These are phyloP conservation scores for Viola odorata DNA, from an alignment of 345 rosid species.

Conservation along the genomic window DNA sequence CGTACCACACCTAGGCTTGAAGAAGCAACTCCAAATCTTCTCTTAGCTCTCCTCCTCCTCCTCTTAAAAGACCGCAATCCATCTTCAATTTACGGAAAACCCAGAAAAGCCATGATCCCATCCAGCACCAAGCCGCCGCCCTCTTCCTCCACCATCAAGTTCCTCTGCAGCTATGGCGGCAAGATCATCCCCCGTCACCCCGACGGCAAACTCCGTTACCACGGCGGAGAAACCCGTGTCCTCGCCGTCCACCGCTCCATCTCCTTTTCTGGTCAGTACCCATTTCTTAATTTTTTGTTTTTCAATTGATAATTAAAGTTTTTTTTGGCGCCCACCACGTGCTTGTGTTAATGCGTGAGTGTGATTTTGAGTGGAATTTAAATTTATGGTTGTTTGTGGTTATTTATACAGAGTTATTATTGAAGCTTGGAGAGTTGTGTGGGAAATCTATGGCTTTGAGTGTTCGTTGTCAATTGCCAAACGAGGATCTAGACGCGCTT, in stretches of 20 bases:
- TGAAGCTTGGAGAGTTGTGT: constrained; percentile 66
- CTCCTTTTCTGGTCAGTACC: constrained; percentile 55
- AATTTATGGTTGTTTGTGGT: neutral
- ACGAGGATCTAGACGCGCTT: constrained; percentile 83
- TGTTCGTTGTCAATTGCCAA: constrained; percentile 85
- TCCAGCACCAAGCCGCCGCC: constrained; percentile 6
- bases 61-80: neutral
- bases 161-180: constrained; percentile 89
- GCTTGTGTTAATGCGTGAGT: neutral
- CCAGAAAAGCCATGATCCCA: constrained; percentile 30
- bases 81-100: neutral
- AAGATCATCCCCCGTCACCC: constrained; percentile 76
- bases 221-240: constrained; percentile 86
- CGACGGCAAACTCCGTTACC: constrained; percentile 82
- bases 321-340: neutral
- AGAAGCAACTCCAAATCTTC: constrained; percentile 24
- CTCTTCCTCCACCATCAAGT: constrained; percentile 41
- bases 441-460: constrained; percentile 43
- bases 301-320: neutral
- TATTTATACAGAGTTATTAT: constrained; percentile 53
- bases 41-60: neutral
- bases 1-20: constrained; percentile 32
- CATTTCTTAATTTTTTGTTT: neutral
- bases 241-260: constrained; percentile 70
- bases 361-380: neutral